Base-by-base conservation (phyloP, 169 alveolate genomes). In the Plasmodium sp. region DNA sequence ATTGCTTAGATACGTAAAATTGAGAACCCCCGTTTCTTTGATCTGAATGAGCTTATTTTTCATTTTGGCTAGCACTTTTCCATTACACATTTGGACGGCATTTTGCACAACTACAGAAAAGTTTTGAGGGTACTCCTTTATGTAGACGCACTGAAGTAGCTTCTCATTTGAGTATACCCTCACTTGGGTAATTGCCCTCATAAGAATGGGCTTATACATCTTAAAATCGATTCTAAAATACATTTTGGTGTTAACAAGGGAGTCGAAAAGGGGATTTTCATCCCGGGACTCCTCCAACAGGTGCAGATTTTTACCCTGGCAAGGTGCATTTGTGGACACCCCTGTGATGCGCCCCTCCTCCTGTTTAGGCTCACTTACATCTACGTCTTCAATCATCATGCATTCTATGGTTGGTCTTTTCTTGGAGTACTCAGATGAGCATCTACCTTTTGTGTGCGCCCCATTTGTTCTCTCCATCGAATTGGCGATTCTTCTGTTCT, bases 21-120 rank as follows among this genome's bases (percentile, higher is more conserved):
- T 81, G 31, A 92, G 43, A 36, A 92, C 34, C 82, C 83, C 62
- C 18, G 77, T 72, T 54, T 92, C 95, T 71, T 83, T 92, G 54
- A 83, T 92, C 51, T 73, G 34, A 27, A 67, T 54, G 16, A 92
- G 4, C 41, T 92, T 92, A 71, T 92, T 92, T 83, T 83, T 62
- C 62, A 92, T 82, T 81, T 92, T 92, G 79, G 27, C 45, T 16
- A 81, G 58, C 39, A 22, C 41, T 67, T 71, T 72, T 92, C 83
- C 95, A n/a, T 56, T 82, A 16, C 34, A 72, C 75, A 83, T 92
- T 77, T 75, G 82, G 12, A 34, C 43, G 14, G 27, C 75, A 18
- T 14, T 81, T 41, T 92, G 95, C 48, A 92, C 45, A 82, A 92
- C 79, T 51, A 92, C 81, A 62, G 92, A 45, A 82, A 92, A 92